phyloP scores from a whole-genome alignment of 179 eudicot genomes.

The Beta macrorhiza region DNA sequence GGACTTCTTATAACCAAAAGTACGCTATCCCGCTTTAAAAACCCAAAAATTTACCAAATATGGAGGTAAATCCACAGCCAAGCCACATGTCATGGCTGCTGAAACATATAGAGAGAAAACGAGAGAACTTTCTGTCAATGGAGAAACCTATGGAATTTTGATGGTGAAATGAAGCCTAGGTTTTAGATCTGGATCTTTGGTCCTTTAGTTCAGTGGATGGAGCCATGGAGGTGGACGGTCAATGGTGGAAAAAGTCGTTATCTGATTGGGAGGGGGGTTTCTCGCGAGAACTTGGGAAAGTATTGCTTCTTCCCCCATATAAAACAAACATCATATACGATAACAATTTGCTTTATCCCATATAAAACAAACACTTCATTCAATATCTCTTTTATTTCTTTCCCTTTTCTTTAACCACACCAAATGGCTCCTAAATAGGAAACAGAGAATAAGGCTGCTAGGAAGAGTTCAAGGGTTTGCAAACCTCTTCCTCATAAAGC shows the following conservation, averaged over 20 bases:
- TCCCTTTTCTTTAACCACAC: not conserved
- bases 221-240: not conserved
- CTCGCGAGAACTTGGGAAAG: not conserved
- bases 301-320: not conserved
- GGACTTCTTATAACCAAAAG: not conserved
- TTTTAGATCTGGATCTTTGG: not conserved
- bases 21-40: not conserved
- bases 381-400: not conserved
- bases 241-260: not conserved
- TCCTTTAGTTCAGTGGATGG: not conserved
- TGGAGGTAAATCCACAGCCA: not conserved
- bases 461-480: conserved; percentile 9
- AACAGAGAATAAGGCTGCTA: not conserved
- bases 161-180: not conserved
- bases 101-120: not conserved
- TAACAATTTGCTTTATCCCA: not conserved
- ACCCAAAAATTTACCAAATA: not conserved
- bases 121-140: too few relatives aligned
- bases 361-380: not conserved
- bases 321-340: not conserved
- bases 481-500: conserved; percentile 78
- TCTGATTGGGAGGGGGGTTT: not conserved
- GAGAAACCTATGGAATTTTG: not conserved
- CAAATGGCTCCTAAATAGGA: not conserved
- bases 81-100: not conserved